Conservation (phyloP, 495 filamentous ascomycete species). For the Penicillium tannophilum region DNA sequence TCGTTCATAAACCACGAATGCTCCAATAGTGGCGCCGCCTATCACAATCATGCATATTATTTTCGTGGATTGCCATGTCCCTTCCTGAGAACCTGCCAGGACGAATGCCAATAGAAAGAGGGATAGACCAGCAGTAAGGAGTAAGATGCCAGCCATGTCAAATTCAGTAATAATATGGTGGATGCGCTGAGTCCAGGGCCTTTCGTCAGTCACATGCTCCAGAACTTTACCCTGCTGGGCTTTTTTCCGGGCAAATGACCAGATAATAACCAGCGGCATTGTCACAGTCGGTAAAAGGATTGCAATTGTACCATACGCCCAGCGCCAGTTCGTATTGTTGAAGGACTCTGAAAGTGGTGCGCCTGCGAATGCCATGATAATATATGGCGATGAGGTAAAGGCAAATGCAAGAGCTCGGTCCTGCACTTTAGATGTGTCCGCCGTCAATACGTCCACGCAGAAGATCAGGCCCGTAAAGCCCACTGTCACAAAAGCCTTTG, state of each 20-base stretch:
- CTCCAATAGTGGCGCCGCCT: conserved; percentile 50
- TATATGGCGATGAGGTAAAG: conserved; percentile 55
- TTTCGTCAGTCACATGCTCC: too few relatives aligned
- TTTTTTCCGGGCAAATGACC: conserved; percentile 55
- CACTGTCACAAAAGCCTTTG: conserved; percentile 50
- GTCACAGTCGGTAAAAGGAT: conserved; percentile 59
- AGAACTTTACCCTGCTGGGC: conserved; percentile 28
- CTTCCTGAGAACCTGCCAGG: conserved; percentile 42
- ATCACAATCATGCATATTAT: conserved; percentile 57
- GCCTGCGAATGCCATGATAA: conserved; percentile 47
- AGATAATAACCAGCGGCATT: conserved; percentile 48
- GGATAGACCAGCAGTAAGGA: conserved; percentile 55
- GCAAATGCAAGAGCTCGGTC: conserved; percentile 63
- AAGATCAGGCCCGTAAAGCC: conserved; percentile 60
- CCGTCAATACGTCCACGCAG: conserved; percentile 57
- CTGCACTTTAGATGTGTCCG: conserved; percentile 59
- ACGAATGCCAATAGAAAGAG: conserved; percentile 59
- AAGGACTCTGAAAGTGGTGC: conserved; percentile 34
- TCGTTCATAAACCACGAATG: conserved; percentile 57
- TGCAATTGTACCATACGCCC: conserved; percentile 60
- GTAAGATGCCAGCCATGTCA: conserved; percentile 52
- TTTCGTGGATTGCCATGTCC: conserved; percentile 46
- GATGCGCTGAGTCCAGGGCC: too few relatives aligned
- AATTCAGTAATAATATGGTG: conserved; percentile 11
- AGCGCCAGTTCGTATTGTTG: conserved; percentile 57